These are phyloP conservation scores for Paramecium tetraurelia DNA, from an alignment of 73 alveolate species.

Conservation along the genomic window DNA sequence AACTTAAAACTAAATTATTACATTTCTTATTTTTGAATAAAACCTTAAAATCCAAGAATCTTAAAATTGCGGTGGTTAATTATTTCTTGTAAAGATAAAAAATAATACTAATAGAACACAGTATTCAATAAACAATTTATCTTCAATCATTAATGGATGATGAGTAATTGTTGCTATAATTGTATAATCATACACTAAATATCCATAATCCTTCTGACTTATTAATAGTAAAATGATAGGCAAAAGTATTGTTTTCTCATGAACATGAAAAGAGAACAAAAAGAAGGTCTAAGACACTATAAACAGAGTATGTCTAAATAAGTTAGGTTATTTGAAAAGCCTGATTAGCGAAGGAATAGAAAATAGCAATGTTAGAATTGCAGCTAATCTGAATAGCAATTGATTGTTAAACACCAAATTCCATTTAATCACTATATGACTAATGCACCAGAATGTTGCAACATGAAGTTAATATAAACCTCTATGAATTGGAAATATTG, in stretches of 20 bases:
- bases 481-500: conserved; percentile 77
- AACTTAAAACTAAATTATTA: neutral
- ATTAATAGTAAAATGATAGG: conserved; percentile 52
- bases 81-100: neutral
- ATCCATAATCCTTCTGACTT: neutral
- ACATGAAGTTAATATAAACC: conserved; percentile 63
- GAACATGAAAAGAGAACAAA: conserved; percentile 70
- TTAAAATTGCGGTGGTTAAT: neutral
- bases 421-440: neutral
- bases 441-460: neutral
- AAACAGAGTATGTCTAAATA: neutral
- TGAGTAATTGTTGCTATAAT: conserved; percentile 38
- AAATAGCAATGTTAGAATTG: neutral
- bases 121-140: conserved; percentile 29
- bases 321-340: neutral
- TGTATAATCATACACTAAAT: conserved; percentile 9
- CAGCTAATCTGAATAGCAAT: neutral
- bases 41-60: neutral
- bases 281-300: conserved; percentile 49
- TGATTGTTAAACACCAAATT: neutral
- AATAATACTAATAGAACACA: neutral
- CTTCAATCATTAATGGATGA: conserved; percentile 56
- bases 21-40: neutral
- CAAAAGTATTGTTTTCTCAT: conserved; percentile 67
- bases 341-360: neutral